Conservation (phyloP, 495 filamentous ascomycete species). For the Podospora didyma region DNA sequence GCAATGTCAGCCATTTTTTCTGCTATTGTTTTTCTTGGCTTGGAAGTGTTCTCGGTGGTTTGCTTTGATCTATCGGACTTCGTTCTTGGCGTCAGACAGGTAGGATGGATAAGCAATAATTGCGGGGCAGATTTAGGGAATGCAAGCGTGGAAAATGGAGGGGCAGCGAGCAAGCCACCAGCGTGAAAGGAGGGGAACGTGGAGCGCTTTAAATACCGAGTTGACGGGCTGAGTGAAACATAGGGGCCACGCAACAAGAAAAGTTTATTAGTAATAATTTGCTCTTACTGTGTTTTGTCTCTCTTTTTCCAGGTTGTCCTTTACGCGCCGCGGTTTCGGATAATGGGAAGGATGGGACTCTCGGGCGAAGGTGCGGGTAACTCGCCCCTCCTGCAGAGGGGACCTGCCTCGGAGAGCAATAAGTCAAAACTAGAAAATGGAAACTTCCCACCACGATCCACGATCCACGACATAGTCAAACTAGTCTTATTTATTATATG, state of each 20-base stretch:
- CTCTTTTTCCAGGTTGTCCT: background rate
- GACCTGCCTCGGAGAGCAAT: too few relatives aligned
- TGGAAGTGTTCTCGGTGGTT: slow-evolving; percentile 1
- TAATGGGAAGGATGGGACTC: too few relatives aligned
- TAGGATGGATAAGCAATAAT: background rate
- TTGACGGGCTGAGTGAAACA: background rate
- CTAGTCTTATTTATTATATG: too few relatives aligned
- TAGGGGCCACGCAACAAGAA: background rate
- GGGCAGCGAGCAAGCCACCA: background rate
- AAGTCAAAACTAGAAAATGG: too few relatives aligned
- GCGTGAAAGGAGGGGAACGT: background rate
- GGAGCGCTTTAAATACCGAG: background rate
- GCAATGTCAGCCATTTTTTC: slow-evolving; percentile 39
- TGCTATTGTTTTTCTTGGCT: slow-evolving; percentile 4
- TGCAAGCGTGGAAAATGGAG: background rate
- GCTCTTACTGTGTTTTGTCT: background rate
- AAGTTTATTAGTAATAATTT: background rate
- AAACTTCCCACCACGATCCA: too few relatives aligned
- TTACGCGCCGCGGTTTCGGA: too few relatives aligned
- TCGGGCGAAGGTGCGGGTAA: too few relatives aligned
- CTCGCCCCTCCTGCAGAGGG: too few relatives aligned
- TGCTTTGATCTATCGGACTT: too few relatives aligned
- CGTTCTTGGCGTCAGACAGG: too few relatives aligned
- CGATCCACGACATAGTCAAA: too few relatives aligned
- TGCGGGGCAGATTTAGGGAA: background rate